Base-by-base conservation (phyloP, 163 green algal species). In the Coccomyxa subellipsoidea region DNA sequence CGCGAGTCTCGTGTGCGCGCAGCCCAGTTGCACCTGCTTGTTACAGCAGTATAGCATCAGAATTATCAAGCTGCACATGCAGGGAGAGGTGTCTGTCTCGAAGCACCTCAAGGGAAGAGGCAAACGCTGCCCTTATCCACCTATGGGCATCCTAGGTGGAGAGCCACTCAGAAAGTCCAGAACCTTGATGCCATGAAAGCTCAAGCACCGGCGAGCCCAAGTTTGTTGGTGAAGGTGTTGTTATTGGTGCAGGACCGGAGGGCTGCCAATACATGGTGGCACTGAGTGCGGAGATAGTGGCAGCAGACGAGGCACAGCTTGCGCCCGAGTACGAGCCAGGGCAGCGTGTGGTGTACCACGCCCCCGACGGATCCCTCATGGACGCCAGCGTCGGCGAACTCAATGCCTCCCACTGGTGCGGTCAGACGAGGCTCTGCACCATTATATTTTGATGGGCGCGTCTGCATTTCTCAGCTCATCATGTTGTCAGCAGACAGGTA, bases 191-290 rank as follows among this genome's bases (percentile, higher is more conserved):
- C n/a, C n/a, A n/a, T n/a, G n/a, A n/a, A n/a, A n/a, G n/a, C n/a
- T n/a, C n/a, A n/a, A n/a, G n/a, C n/a, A n/a, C n/a, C n/a, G n/a
- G n/a, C n/a, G n/a, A n/a, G n/a, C n/a, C n/a, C n/a, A 54, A 54
- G 39, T 23, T 54, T 54, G 8, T 54, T 54, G 47, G 23, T 27
- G 47, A 6, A 18, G 21, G 47, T 1, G 4, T 59, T 8, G 5
- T 18, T 18, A 7, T 7, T 59, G 47, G 3, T 59, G 47, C 47
- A 59, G 47, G 47, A 18, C 47, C 47, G 2, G 54, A 39, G 27
- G 53, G 69, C 21, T 81, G 54, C n/a, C 32, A 78, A n/a, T 89
- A 90, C 84, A 83, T 79, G 73, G 84, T 90, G 37, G 66, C 81
- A 6, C 54, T 88, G 71, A 78, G 37, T 32, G 69, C 82, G 15